Conservation (phyloP, 2,329 filamentous ascomycete species). For the Uncinocarpus reesii region DNA sequence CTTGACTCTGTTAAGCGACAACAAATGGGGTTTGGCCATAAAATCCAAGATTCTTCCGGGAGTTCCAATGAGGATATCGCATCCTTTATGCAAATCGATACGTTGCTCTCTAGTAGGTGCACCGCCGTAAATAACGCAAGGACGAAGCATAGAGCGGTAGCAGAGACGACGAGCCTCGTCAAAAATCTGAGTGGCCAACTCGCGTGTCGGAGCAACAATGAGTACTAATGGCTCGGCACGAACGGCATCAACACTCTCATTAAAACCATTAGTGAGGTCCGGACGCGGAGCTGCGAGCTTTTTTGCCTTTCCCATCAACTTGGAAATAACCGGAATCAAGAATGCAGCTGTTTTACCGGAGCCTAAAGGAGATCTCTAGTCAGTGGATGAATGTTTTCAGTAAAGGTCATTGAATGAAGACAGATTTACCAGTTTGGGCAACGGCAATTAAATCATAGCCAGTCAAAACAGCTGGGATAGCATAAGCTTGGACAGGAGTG, state of each 20-base stretch:
- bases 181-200: conserved; percentile 88
- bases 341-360: conserved; percentile 96
- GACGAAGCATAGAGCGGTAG: conserved; percentile 89
- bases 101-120: conserved; percentile 60
- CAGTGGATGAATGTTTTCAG: conserved; percentile 13
- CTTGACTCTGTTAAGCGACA: conserved; percentile 27
- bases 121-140: conserved; percentile 82
- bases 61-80: conserved; percentile 79
- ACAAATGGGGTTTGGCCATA: conserved; percentile 54
- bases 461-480: conserved; percentile 65
- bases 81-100: conserved; percentile 66
- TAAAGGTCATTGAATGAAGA: neutral
- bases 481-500: conserved; percentile 80
- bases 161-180: conserved; percentile 86
- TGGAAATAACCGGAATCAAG: conserved; percentile 75
- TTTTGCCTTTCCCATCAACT: conserved; percentile 91
- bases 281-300: conserved; percentile 72
- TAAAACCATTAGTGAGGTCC: conserved; percentile 46
- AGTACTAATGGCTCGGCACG: conserved; percentile 81
- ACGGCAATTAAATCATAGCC: conserved; percentile 77
- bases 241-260: conserved; percentile 43
- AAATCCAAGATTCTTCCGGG: conserved; percentile 80
- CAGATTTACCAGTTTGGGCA: conserved; percentile 73
- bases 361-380: conserved; percentile 44
- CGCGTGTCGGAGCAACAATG: conserved; percentile 74